Evolutionary conservation across 2,329 filamentous ascomycete species (phyloP), one percentile per base, ranked within the genome.

Genomic region (Boeremia exigua): DNA sequence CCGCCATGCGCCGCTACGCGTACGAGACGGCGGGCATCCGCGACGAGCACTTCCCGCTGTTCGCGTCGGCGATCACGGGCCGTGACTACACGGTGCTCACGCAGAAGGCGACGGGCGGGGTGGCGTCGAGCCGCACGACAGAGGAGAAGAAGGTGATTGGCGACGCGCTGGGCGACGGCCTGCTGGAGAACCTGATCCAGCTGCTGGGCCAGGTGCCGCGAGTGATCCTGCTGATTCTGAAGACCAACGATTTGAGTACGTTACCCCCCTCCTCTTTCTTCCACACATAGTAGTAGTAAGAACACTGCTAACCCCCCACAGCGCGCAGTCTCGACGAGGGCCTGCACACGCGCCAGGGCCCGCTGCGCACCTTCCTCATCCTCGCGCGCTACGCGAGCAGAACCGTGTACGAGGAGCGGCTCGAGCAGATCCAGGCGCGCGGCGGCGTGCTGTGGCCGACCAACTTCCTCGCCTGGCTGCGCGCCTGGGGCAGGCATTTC

Each of bases 21-120:
- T 85, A 88, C 65, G 90, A 96, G 69, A 92, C 98, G 2, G 95
- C 94, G 2, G 92, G 92, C 11, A 88, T 99, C 57, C 89, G 83
- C 5, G 92, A 96, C 59, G 88, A 92, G 63, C 90, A 96, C 68
- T 99, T 99, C 69, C 92, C 92, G 1, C 84, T 99, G 17, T 99
- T 99, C 74, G 95, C 94, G 1, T 95, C 90, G 10, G 95, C 95
- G 52, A 99, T 99, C 70, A 99, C 95, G 0, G 95, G 95, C 3
- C 85, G 96, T 38, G 95, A 99, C 75, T 99, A 89, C 74, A 86
- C 84, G 51, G 87, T 96, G 4, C 80, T 98, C 43, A 86, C 79
- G 4, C 78, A 81, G 48, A 83, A 85, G 19, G 56, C 62, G 17
- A 46, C 48, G 7, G 60, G 65, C 4, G 66, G 65, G 28, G 84